Conservation (phyloP, 2,329 filamentous ascomycete species). For the Epichloe coenophiala region DNA sequence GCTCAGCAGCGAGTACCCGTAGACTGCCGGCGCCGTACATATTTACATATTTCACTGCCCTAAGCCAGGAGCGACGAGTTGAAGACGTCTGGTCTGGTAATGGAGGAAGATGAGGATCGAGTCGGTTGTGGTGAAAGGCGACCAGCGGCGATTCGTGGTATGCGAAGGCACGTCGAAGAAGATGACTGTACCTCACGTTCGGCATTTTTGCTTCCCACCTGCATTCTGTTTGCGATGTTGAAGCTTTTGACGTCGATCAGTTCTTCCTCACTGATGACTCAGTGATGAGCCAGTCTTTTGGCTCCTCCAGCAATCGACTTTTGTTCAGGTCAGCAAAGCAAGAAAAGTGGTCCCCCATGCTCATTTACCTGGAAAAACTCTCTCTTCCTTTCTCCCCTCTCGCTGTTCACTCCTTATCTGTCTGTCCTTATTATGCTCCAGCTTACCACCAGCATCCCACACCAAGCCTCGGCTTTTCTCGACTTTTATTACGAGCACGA, state of each 20-base stretch:
- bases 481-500: background rate
- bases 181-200: background rate
- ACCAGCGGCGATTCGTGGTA: background rate
- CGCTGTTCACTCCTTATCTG: background rate
- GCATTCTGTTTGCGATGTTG: too few species aligned
- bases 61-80: too few species aligned
- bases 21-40: too few species aligned
- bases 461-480: background rate
- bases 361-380: background rate
- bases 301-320: background rate
- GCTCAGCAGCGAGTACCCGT: constrained; percentile 11
- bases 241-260: too few species aligned
- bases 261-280: too few species aligned
- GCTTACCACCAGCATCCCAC: background rate
- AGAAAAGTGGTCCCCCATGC: background rate
- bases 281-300: too few species aligned
- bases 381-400: background rate
- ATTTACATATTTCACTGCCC: too few species aligned
- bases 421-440: background rate
- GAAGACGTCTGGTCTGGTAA: too few species aligned
- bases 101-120: too few species aligned
- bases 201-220: too few species aligned
- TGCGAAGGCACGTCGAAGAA: background rate
- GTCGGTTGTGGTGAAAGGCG: too few species aligned
- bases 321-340: background rate